phyloP scores from a whole-genome alignment of 1,284 basidiomycete species.

The Tylopilus orsonianus region DNA sequence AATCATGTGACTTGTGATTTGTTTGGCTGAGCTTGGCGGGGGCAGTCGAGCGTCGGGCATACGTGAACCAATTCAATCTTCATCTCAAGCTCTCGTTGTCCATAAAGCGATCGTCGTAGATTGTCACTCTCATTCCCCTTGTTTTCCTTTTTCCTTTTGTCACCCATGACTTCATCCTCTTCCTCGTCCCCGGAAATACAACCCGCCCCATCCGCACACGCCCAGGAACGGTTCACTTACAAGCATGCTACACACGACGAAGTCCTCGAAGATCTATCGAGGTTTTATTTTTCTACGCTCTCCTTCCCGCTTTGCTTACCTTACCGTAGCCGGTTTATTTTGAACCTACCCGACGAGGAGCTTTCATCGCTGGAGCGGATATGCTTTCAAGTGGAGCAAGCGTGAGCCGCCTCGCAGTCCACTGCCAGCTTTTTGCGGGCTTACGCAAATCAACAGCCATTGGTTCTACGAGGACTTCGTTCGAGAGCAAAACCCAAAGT shows the following conservation, averaged over 20 bases:
- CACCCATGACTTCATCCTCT: conserved; percentile 52
- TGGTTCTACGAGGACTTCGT: conserved; percentile 99
- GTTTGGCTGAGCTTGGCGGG: conserved; percentile 30
- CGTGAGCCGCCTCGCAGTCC: conserved; percentile 55
- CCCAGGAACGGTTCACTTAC: conserved; percentile 54
- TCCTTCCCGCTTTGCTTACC: conserved; percentile 12
- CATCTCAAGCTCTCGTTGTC: conserved; percentile 29
- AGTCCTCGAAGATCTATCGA: conserved; percentile 89
- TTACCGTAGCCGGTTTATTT: conserved; percentile 80
- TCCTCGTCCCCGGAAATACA: conserved; percentile 75
- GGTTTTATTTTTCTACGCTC: conserved; percentile 41
- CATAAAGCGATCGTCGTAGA: conserved; percentile 36
- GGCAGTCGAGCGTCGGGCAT: conserved; percentile 12
- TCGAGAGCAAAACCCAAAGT: conserved; percentile 83
- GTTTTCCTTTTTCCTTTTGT: conserved; percentile 23
- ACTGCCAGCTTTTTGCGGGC: conserved; percentile 6
- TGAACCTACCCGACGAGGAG: conserved; percentile 95
- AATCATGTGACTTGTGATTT: conserved; percentile 30
- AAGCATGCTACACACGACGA: conserved; percentile 70
- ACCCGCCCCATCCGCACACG: conserved; percentile 45
- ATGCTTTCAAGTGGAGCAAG: conserved; percentile 99
- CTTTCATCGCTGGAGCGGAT: conserved; percentile 88
- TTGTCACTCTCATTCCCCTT: conserved; percentile 39
- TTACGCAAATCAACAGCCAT: conserved; percentile 58
- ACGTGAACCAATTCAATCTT: conserved; percentile 26